Evolutionary conservation across 2,329 filamentous ascomycete species (phyloP), one percentile per base, ranked within the genome.

Genomic region (Sporothrix inflata): DNA sequence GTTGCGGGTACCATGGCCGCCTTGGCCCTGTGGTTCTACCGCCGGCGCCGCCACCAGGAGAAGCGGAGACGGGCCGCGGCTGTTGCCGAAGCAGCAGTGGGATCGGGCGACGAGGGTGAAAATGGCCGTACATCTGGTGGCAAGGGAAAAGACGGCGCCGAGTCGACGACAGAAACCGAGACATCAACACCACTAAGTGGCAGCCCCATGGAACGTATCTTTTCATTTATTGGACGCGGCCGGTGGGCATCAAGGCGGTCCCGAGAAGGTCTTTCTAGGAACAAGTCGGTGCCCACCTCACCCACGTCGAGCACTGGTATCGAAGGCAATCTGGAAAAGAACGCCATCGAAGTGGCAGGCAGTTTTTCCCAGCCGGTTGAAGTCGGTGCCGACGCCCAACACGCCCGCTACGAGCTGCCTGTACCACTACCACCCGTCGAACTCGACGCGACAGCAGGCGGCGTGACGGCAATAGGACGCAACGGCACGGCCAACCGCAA

Each of bases 351-450:
- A 27, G 75, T 78, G 14, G 61, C 76, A 66, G 74, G 78, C 71
- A 75, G 79, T 78, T 80, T 57, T 74, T 75, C 24, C 76, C 83
- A 77, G 78, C 82, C 61, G 76, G 78, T 78, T 72, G 83, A 82
- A 74, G 81, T 84, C 4, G 82, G 78, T 5, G 83, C 82, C 6
- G 83, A 84, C 68, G 77, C 81, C 1, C 82, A 83, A 67, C 84
- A 86, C 51, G 83, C 86, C 73, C 83, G 87, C 3, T 87, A 86
- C 72, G 86, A 88, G 75, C 77, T 88, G 76, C 82, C 86, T 1
- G 85, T 81, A 5, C 83, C 83, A 0, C 74, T 80, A 0, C 79
- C 80, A 2, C 86, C 85, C 0, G 83, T 82, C 5, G 87, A 89
- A 76, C 79, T 89, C 55, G 85, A 87, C 57, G 83, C 81, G 24